Conservation (phyloP, 2,329 filamentous ascomycete species). For the Xylaria sp. region DNA sequence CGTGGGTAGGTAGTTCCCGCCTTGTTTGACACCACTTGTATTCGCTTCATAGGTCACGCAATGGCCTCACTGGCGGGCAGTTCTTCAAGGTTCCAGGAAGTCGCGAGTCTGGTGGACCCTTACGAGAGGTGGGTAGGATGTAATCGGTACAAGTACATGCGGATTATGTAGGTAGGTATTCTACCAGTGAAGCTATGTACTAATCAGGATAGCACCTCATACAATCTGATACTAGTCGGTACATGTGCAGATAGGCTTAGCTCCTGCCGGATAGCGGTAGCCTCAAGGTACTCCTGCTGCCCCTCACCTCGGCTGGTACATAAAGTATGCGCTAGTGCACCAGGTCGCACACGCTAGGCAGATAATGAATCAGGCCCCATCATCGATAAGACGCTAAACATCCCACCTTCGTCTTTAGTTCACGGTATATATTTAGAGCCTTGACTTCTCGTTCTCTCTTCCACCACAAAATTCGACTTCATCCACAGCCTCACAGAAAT, state of each 20-base stretch:
- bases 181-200: not conserved
- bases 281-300: not conserved
- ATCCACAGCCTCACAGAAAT: not conserved
- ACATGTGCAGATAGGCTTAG: not conserved
- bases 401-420: constrained; percentile 17
- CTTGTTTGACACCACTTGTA: not conserved
- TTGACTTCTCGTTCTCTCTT: constrained; percentile 6
- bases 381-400: constrained; percentile 27
- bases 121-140: not conserved
- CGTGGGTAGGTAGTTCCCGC: not conserved
- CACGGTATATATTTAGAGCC: constrained; percentile 5
- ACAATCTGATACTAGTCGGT: not conserved
- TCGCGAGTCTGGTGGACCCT: not conserved
- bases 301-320: constrained; percentile 9
- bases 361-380: not conserved
- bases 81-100: not conserved
- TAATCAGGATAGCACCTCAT: constrained; percentile 1
- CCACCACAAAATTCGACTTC: constrained; percentile 6
- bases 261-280: not conserved
- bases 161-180: not conserved
- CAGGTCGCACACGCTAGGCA: not conserved
- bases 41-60: not conserved
- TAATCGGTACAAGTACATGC: too few species aligned
- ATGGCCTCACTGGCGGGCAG: not conserved
- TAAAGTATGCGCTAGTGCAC: not conserved